Percentiles rank a stretch among this genome's conserved stretches.
Conservation (phyloP, 2,329 filamentous ascomycete species). For the Fonsecaea erecta region DNA sequence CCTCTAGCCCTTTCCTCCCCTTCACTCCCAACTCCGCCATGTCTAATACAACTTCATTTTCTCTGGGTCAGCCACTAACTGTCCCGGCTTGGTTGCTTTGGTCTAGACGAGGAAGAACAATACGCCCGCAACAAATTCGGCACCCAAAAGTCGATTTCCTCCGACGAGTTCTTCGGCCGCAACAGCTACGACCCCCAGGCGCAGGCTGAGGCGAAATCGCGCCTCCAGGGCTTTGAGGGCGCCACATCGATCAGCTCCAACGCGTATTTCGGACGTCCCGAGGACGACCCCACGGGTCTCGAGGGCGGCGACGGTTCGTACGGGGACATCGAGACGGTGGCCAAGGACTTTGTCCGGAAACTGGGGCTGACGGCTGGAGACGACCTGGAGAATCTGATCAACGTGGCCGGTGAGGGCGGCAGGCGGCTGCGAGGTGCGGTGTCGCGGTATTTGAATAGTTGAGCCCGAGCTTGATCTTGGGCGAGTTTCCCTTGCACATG, state of each 20-base stretch:
- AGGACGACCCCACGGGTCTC: constrained; percentile 73
- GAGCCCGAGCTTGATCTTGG: background rate
- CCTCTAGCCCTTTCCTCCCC: constrained; percentile 11
- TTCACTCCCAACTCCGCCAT: constrained; percentile 48
- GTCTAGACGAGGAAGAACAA: constrained; percentile 71
- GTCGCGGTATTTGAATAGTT: constrained; percentile 56
- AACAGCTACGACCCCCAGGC: constrained; percentile 79
- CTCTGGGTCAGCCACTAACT: background rate
- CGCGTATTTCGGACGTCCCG: constrained; percentile 93
- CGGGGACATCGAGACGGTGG: constrained; percentile 87
- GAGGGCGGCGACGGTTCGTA: constrained; percentile 64
- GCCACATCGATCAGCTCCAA: constrained; percentile 92
- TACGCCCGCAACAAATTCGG: constrained; percentile 90
- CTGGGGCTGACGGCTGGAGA: constrained; percentile 96
- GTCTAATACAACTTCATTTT: background rate
- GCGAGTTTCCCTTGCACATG: background rate
- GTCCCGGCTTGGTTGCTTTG: background rate
- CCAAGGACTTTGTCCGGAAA: constrained; percentile 92
- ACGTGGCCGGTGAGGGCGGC: constrained; percentile 83
- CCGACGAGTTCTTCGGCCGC: constrained; percentile 97
- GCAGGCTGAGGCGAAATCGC: constrained; percentile 82
- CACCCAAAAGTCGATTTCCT: constrained; percentile 91
- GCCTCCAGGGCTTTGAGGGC: constrained; percentile 90
- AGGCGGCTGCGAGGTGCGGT: constrained; percentile 73
- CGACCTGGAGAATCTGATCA: constrained; percentile 87